Conservation (phyloP, 139 green algal species). For the Marvania coccoides region DNA sequence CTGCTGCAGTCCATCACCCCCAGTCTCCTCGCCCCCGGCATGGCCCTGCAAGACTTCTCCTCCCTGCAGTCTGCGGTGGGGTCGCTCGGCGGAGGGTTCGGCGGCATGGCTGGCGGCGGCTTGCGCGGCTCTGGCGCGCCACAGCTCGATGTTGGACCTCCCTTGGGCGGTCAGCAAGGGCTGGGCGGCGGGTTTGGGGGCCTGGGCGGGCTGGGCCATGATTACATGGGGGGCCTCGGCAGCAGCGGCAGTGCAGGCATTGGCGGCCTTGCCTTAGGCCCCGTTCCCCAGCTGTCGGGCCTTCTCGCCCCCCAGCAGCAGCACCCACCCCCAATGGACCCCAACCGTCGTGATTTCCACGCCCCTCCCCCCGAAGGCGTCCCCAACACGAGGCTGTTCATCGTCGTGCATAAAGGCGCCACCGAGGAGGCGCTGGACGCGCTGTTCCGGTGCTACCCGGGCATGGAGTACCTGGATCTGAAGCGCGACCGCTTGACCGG, state of each 20-base stretch:
- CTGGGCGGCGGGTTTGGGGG: constrained; percentile 3
- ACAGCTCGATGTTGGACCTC: constrained; percentile 4
- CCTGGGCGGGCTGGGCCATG: not conserved
- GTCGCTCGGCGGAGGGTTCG: constrained; percentile 2
- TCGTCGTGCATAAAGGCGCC: constrained; percentile 75
- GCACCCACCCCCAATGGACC: too few species aligned
- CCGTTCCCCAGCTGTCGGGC: not conserved
- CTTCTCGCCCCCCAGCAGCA: too few species aligned
- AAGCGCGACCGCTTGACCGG: constrained; percentile 68
- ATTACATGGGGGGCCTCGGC: not conserved
- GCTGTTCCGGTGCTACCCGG: constrained; percentile 69
- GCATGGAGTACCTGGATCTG: constrained; percentile 86
- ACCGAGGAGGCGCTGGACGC: constrained; percentile 56
- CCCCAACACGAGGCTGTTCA: too few species aligned
- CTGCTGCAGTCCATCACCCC: constrained; percentile 7
- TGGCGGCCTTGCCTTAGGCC: not conserved
- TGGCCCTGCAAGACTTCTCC: constrained; percentile 12
- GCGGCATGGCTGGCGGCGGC: constrained; percentile 3
- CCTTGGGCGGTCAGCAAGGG: not conserved
- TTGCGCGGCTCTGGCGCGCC: constrained; percentile 13
- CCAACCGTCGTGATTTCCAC: too few species aligned
- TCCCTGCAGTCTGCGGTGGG: constrained; percentile 13
- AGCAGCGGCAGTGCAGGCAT: not conserved
- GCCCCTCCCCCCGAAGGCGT: too few species aligned
- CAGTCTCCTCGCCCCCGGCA: not conserved